Evolutionary conservation across 2,329 filamentous ascomycete species (phyloP).

Genomic region (Fusarium concolor): DNA sequence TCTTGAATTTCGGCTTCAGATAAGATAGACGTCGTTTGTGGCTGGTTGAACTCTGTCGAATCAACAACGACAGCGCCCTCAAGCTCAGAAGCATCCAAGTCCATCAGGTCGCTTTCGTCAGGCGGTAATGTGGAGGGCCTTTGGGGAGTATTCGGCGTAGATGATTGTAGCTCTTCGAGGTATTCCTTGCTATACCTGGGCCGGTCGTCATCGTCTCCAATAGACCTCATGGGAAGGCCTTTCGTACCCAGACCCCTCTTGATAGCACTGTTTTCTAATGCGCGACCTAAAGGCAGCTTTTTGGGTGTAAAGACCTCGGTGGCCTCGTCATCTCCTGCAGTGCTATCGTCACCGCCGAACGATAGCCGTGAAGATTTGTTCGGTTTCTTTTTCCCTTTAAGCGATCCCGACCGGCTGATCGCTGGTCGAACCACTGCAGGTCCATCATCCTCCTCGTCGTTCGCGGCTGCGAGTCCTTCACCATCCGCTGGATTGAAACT

Average conservation of each 20-base stretch:
- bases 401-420: conserved; percentile 59
- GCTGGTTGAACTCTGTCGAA: conserved; percentile 50
- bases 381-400: conserved; percentile 74
- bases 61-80: conserved; percentile 75
- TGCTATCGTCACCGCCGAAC: conserved; percentile 72
- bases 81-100: conserved; percentile 69
- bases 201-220: conserved; percentile 72
- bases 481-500: conserved; percentile 62
- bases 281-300: conserved; percentile 73
- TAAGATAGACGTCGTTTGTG: conserved; percentile 68
- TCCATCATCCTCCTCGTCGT: conserved; percentile 58
- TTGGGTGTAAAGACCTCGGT: conserved; percentile 69
- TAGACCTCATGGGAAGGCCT: conserved; percentile 66
- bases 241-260: conserved; percentile 63
- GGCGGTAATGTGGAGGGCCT: conserved; percentile 62
- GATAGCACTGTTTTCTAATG: conserved; percentile 73
- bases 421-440: conserved; percentile 63
- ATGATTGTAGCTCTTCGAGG: conserved; percentile 84
- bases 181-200: conserved; percentile 90
- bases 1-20: conserved; percentile 88
- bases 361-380: conserved; percentile 74
- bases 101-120: conserved; percentile 63
- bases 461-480: conserved; percentile 45
- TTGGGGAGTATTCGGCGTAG: conserved; percentile 84
- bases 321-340: conserved; percentile 63